Evolutionary conservation across 2,329 filamentous ascomycete genomes (phyloP).

Genomic region (Cytospora chrysosperma): DNA sequence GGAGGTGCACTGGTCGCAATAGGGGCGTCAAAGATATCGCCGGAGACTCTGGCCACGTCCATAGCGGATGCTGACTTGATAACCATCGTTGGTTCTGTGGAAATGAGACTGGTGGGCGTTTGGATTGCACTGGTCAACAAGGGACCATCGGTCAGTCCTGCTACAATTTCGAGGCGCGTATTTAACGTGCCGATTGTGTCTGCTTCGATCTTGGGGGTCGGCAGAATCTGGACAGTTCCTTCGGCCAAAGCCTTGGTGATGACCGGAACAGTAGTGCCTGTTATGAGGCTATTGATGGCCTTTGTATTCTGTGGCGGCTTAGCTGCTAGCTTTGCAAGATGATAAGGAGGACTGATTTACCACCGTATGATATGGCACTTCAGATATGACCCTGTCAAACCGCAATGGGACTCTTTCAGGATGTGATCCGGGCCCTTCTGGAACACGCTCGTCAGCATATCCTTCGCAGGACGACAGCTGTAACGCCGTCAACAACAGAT

Average conservation of each 20-base stretch:
- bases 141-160: conserved; percentile 28
- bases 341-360: neutral
- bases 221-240: conserved; percentile 37
- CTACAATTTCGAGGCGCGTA: conserved; percentile 32
- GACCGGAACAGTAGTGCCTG: conserved; percentile 30
- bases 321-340: neutral
- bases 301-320: conserved; percentile 4
- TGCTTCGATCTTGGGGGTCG: conserved; percentile 29
- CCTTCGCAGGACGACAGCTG: conserved; percentile 19
- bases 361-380: neutral
- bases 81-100: conserved; percentile 22
- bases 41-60: conserved; percentile 28
- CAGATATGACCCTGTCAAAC: neutral
- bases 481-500: conserved; percentile 20
- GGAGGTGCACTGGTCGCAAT: conserved; percentile 54
- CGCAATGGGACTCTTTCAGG: neutral
- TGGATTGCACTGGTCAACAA: conserved; percentile 27
- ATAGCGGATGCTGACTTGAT: conserved; percentile 30
- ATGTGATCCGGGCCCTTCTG: neutral
- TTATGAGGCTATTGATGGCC: conserved; percentile 4
- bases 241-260: conserved; percentile 33
- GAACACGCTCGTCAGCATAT: neutral
- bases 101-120: conserved; percentile 16
- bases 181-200: conserved; percentile 36
- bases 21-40: conserved; percentile 55